phyloP scores from a whole-genome alignment of 2,329 filamentous ascomycete genomes.

The Verticillium nonalfalfae region DNA sequence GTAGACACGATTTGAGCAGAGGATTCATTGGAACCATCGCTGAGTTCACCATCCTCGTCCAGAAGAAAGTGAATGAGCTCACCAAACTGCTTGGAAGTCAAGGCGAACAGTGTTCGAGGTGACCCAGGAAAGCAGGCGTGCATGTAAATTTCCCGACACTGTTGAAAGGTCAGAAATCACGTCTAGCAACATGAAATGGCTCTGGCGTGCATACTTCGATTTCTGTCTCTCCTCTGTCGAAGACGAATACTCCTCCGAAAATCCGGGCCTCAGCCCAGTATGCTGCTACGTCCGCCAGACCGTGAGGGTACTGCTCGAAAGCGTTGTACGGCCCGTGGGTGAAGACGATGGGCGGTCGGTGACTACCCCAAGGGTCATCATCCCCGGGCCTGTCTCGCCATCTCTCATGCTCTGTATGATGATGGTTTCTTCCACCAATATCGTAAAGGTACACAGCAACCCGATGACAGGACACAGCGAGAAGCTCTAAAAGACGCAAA shows the following conservation, averaged over 20 bases:
- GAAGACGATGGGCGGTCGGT: slow-evolving; percentile 1
- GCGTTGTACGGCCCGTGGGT: slow-evolving; percentile 3
- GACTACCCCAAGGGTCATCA: neutral
- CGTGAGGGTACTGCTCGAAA: slow-evolving; percentile 10
- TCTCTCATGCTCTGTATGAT: slow-evolving; percentile 2
- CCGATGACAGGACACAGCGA: slow-evolving; percentile 8
- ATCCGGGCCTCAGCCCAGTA: slow-evolving; percentile 16
- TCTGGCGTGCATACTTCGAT: neutral
- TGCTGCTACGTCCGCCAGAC: slow-evolving; percentile 11
- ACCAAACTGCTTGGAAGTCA: neutral
- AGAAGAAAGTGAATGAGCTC: neutral
- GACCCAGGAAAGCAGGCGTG: neutral
- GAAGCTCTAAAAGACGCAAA: slow-evolving; percentile 9
- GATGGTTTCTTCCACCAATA: slow-evolving; percentile 3
- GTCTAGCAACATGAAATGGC: neutral
- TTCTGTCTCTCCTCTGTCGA: slow-evolving; percentile 6
- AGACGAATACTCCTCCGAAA: slow-evolving; percentile 10
- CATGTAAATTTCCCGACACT: neutral
- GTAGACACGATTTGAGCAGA: neutral
- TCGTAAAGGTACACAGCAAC: slow-evolving; percentile 8
- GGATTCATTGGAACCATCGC: neutral
- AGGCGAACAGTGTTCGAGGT: neutral
- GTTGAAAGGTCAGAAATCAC: neutral
- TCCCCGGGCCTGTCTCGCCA: slow-evolving; percentile 3
- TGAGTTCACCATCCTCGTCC: neutral